These are phyloP conservation scores for Neurospora terricola DNA, from an alignment of 495 filamentous ascomycete species.

Conservation along the genomic window DNA sequence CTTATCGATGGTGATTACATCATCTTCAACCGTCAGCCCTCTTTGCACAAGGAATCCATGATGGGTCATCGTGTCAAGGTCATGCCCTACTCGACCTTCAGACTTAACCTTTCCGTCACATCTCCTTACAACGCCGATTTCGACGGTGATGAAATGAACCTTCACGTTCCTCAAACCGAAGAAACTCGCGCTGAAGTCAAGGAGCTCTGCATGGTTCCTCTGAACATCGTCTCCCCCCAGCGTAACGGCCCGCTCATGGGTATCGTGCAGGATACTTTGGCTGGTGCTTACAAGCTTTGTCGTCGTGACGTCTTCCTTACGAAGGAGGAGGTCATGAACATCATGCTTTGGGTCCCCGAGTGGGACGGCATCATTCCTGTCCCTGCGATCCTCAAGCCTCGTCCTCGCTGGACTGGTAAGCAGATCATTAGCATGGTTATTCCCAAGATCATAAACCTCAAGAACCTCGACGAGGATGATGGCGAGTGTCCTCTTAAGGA, in stretches of 20 bases:
- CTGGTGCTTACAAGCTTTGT: constrained; percentile 93
- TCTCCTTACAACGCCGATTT: constrained; percentile 99
- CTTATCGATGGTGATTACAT: constrained; percentile 93
- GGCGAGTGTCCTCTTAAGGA: constrained; percentile 59
- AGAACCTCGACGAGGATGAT: constrained; percentile 48
- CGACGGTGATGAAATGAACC: constrained; percentile 98
- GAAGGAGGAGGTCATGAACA: constrained; percentile 86
- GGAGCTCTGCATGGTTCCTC: constrained; percentile 88
- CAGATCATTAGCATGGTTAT: constrained; percentile 93
- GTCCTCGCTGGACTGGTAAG: constrained; percentile 96
- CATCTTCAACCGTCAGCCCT: constrained; percentile 98
- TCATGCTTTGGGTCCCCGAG: constrained; percentile 91
- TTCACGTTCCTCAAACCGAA: constrained; percentile 96
- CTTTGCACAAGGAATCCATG: constrained; percentile 99
- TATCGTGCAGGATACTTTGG: constrained; percentile 96
- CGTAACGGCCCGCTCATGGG: constrained; percentile 97
- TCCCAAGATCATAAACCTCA: constrained; percentile 73
- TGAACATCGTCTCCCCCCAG: constrained; percentile 96
- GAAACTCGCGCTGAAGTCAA: constrained; percentile 89
- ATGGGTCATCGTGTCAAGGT: constrained; percentile 97
- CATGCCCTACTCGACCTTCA: constrained; percentile 98
- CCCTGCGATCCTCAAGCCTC: constrained; percentile 83
- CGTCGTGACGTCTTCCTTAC: constrained; percentile 85
- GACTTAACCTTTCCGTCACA: constrained; percentile 93
- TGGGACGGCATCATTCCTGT: constrained; percentile 94